phyloP scores from a whole-genome alignment of 129 eudicot species.

The Pseudognaphalium luteoalbum region DNA sequence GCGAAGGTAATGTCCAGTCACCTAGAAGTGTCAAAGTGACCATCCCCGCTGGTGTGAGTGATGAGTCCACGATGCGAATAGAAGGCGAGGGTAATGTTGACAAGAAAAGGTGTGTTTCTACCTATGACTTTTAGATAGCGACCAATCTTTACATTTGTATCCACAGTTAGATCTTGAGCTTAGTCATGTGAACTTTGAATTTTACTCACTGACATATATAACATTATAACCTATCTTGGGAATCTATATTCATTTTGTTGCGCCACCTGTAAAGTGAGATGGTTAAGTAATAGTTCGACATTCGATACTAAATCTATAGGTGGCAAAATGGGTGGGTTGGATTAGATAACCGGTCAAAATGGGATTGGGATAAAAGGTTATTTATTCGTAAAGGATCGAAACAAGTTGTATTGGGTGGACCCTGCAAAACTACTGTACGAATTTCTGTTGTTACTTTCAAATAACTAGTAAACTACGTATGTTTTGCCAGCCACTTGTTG shows the following conservation, averaged over 20 bases:
- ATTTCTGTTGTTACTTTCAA: background rate
- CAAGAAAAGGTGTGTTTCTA: conserved; percentile 50
- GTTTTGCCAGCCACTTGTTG: background rate
- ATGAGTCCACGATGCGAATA: conserved; percentile 71
- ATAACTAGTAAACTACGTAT: too few species aligned
- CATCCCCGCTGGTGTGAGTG: conserved; percentile 78
- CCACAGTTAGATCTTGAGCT: background rate
- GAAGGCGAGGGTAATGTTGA: conserved; percentile 82
- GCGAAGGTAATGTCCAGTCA: conserved; percentile 57
- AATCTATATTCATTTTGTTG: too few species aligned
- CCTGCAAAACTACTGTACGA: background rate
- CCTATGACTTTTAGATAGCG: background rate
- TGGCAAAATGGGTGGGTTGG: background rate
- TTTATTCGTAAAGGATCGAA: background rate
- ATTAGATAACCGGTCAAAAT: background rate
- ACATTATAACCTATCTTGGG: conserved; percentile 2
- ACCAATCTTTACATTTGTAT: conserved; percentile 11
- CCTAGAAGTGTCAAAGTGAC: conserved; percentile 54
- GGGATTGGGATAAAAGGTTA: background rate
- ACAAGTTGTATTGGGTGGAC: background rate
- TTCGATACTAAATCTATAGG: background rate
- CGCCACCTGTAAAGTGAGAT: background rate
- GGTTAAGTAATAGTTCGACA: background rate
- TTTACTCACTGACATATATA: conserved; percentile 1
- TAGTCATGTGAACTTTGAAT: background rate